Evolutionary conservation across 140 eudicot species (phyloP).

Genomic region (Senecio squalidus): DNA sequence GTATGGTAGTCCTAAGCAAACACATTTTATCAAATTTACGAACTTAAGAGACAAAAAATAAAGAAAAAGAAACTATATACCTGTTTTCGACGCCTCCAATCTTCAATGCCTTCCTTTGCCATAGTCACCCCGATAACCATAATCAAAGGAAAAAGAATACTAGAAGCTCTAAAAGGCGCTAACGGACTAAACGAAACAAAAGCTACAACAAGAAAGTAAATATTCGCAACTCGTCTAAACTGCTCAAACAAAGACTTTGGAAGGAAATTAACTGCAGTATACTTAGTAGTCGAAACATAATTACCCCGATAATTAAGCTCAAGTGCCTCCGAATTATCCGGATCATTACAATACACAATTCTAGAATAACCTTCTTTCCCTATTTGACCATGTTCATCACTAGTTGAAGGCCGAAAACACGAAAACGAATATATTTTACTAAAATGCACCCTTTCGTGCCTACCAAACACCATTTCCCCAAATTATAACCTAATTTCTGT

Average conservation of each 20-base stretch:
- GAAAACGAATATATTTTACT: conserved; percentile 69
- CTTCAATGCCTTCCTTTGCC: conserved; percentile 93
- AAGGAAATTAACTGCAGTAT: conserved; percentile 76
- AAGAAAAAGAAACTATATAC: conserved; percentile 22
- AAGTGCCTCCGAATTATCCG: conserved; percentile 55
- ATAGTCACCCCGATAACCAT: conserved; percentile 86
- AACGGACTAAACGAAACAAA: conserved; percentile 84
- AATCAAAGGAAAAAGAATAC: conserved; percentile 67
- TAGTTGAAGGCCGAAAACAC: conserved; percentile 51
- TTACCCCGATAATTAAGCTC: conserved; percentile 58
- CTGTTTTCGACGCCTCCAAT: conserved; percentile 92
- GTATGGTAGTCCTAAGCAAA: neutral
- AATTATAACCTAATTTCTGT: conserved; percentile 15
- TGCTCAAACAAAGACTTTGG: conserved; percentile 96
- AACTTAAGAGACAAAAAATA: neutral
- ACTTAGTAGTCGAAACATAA: conserved; percentile 92
- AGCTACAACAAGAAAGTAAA: conserved; percentile 88
- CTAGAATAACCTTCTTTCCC: conserved; percentile 80
- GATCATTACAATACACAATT: conserved; percentile 85
- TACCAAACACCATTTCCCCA: conserved; percentile 37
- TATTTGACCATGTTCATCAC: conserved; percentile 66
- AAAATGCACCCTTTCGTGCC: conserved; percentile 48
- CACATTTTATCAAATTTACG: neutral
- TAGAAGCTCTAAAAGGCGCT: conserved; percentile 76
- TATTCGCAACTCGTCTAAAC: conserved; percentile 93